Evolutionary conservation across 2,329 filamentous ascomycete species (phyloP).

Genomic region (Aspergillus sergii): DNA sequence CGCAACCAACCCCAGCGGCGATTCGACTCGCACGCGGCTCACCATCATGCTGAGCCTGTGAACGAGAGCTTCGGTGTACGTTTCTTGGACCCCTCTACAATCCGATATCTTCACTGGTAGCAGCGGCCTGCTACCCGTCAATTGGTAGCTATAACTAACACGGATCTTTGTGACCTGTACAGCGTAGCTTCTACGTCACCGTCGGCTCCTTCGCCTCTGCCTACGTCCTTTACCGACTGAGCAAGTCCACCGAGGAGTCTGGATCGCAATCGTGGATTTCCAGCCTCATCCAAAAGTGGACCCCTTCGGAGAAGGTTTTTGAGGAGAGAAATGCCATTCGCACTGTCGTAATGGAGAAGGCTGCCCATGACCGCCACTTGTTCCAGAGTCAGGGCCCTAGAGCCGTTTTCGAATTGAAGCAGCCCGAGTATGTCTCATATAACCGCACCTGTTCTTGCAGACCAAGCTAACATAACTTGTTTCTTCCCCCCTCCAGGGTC

Average conservation of each 20-base stretch:
- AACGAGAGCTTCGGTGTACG: conserved; percentile 51
- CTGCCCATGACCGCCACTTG: conserved; percentile 63
- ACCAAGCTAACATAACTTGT: conserved; percentile 10
- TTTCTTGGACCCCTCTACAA: conserved; percentile 21
- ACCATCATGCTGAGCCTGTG: conserved; percentile 45
- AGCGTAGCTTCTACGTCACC: conserved; percentile 53
- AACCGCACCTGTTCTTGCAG: background rate
- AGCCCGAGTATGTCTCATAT: conserved; percentile 62
- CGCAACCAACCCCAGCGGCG: conserved; percentile 47
- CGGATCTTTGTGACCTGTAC: conserved; percentile 19
- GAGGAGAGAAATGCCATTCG: conserved; percentile 62
- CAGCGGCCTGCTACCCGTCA: background rate
- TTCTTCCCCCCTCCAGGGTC: conserved; percentile 46
- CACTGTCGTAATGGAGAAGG: conserved; percentile 63
- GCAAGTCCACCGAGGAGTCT: conserved; percentile 40
- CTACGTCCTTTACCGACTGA: conserved; percentile 47
- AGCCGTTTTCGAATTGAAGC: conserved; percentile 57
- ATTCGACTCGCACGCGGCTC: conserved; percentile 46
- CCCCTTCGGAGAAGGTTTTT: conserved; percentile 55
- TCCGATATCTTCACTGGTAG: conserved; percentile 9
- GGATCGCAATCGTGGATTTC: conserved; percentile 45
- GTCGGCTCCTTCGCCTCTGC: conserved; percentile 46
- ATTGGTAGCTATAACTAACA: conserved; percentile 21
- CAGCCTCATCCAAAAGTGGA: conserved; percentile 58
- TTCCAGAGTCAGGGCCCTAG: conserved; percentile 51